Evolutionary conservation across 805 yeast genomes (phyloP).

Genomic region (Deakozyma indianensis): DNA sequence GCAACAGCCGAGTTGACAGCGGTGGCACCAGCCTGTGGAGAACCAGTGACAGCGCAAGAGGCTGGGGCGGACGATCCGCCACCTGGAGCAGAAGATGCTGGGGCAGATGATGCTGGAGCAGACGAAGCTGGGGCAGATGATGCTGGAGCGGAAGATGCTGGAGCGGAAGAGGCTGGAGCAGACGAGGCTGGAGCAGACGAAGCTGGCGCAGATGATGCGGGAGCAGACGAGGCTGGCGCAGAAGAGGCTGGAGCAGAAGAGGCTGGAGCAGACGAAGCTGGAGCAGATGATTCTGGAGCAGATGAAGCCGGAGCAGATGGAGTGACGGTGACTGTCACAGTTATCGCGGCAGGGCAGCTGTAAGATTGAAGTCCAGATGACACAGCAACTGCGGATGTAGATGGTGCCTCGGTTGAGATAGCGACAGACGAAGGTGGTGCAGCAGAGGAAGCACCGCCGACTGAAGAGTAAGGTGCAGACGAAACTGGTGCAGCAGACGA

Average conservation of each 20-base stretch:
- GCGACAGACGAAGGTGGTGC: background rate
- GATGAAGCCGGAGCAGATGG: too few species aligned
- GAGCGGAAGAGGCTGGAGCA: constrained; percentile 5
- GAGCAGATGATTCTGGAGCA: too few species aligned
- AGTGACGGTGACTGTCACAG: too few species aligned
- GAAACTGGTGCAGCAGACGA: constrained; percentile 5
- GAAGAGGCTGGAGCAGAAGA: too few species aligned
- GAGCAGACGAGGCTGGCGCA: too few species aligned
- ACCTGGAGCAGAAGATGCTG: constrained; percentile 4
- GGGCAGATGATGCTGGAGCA: constrained; percentile 5
- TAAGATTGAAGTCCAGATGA: background rate
- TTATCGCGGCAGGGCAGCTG: too few species aligned
- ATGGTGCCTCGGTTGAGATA: background rate
- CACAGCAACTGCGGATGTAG: background rate
- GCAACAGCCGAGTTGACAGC: background rate
- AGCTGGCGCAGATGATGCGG: too few species aligned
- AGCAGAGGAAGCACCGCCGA: background rate
- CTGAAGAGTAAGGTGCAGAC: constrained; percentile 4
- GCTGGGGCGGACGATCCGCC: background rate
- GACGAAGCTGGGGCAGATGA: constrained; percentile 5
- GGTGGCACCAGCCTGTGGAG: background rate
- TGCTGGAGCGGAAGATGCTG: constrained; percentile 6
- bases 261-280: too few species aligned
- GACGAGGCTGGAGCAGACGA: too few species aligned
- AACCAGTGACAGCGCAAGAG: background rate